A percentile compares a stretch with the other conserved stretches of the same genome.
Conservation (phyloP, 1,139 yeast genomes). For the Eremothecium sinecaudum region DNA sequence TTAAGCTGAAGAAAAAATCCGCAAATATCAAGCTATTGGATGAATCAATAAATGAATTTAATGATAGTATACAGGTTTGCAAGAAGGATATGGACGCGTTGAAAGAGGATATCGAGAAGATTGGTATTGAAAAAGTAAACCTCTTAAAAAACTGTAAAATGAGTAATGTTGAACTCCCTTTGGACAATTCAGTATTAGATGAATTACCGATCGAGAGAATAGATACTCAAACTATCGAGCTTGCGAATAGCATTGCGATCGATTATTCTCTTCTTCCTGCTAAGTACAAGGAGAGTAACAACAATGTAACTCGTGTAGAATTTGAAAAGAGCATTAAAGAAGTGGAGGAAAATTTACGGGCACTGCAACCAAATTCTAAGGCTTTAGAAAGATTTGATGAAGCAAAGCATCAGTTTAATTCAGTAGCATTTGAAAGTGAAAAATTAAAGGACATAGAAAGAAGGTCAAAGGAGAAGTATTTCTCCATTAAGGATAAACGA, state of each 20-base stretch:
- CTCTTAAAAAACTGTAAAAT: conserved; percentile 66
- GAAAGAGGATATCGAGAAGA: conserved; percentile 49
- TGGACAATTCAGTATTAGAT: conserved; percentile 48
- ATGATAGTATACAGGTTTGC: conserved; percentile 34
- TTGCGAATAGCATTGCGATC: conserved; percentile 42
- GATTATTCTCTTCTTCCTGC: conserved; percentile 48
- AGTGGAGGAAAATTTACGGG: conserved; percentile 49
- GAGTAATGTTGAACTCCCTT: conserved; percentile 59
- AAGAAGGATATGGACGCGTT: conserved; percentile 34
- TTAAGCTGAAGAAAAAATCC: conserved; percentile 22
- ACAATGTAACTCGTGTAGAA: conserved; percentile 31
- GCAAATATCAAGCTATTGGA: conserved; percentile 24
- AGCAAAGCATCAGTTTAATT: conserved; percentile 51
- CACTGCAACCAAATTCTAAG: conserved; percentile 67
- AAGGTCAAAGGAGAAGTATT: conserved; percentile 47
- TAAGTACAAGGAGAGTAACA: conserved; percentile 33
- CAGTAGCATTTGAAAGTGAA: conserved; percentile 57
- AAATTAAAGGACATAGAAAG: conserved; percentile 54
- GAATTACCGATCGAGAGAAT: conserved; percentile 38
- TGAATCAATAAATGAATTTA: conserved; percentile 26
- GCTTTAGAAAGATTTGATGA: conserved; percentile 71
- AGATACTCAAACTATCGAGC: conserved; percentile 35
- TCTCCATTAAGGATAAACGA: conserved; percentile 51
- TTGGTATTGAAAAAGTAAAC: conserved; percentile 50
- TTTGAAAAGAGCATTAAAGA: conserved; percentile 42